Base-by-base conservation (phyloP, 2,329 filamentous ascomycete species). In the Aspergillus piperis region DNA sequence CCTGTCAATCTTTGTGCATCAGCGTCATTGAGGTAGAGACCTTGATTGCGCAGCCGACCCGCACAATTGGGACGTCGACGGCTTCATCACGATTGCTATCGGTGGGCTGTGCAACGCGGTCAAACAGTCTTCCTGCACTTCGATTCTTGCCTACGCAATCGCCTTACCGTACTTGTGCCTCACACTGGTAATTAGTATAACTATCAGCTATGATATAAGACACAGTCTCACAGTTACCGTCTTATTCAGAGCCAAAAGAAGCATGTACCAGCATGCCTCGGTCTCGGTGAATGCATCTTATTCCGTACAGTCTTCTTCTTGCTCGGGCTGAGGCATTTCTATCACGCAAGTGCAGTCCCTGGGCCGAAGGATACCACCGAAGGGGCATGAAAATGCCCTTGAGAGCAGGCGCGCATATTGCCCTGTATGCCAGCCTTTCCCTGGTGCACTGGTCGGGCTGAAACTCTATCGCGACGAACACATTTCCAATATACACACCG, bases 161-260 rank as follows among this genome's bases (percentile, higher is more conserved):
- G 79, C 83, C 0, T 84, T 85, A 62, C 68, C 75, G 13, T 83
- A 82, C 60, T 81, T 78, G 23, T 83, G 82, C 10, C 70, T 85
- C 13, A 83, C 81, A 0, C 73, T 85, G 1, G 81, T 82, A 1
- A 76, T 80, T 1, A 82, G 78, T 42, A 77, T 80, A 0, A 73
- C 78, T 0, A 68, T 86, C 2, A 68, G 81, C 6, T 80, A 74
- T 82, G 4, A 25, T 74, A 1, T n/a, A 76, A 8, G 71, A 2
- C 77, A 73, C 39, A 64, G 63, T 5, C 36, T 75, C 6, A 70
- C 72, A 1, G 51, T 76, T 1, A 76, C 78, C 0, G 57, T 73
- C 2, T 68, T 77, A 10, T 61, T 73, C 6, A 72, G 73, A 27
- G 57, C 65, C 0, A 69, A 76, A 23, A 65, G 70, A 48, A 65